Evolutionary conservation across 345 rosid species (phyloP).

Genomic region (Raphanus sativus): DNA sequence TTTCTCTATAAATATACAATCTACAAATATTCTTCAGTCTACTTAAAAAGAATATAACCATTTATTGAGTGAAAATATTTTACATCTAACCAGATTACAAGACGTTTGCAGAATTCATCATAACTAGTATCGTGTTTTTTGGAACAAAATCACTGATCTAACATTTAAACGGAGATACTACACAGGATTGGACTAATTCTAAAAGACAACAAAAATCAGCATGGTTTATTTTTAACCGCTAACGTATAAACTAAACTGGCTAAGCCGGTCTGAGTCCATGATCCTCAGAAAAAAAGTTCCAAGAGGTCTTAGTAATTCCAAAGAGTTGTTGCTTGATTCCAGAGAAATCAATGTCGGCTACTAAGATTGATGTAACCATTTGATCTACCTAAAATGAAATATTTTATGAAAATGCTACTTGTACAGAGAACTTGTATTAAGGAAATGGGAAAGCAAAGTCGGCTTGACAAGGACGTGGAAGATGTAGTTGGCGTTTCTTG

Average conservation of each 20-base stretch:
- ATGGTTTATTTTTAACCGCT: background rate
- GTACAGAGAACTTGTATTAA: background rate
- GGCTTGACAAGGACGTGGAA: conserved; percentile 25
- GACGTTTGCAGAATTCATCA: background rate
- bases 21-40: background rate
- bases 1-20: background rate
- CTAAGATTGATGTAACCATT: conserved; percentile 18
- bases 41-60: background rate
- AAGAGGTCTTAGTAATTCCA: background rate
- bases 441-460: conserved; percentile 19
- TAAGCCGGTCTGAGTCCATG: background rate
- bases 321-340: conserved; percentile 22
- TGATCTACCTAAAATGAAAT: background rate
- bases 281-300: background rate
- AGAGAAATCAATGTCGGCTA: conserved; percentile 14
- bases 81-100: background rate
- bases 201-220: background rate
- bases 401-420: background rate
- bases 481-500: conserved; percentile 30
- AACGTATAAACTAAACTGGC: background rate
- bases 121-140: background rate
- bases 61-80: background rate
- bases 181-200: background rate
- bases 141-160: background rate
- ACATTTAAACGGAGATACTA: background rate